A percentile compares a stretch with the other conserved stretches of the same genome.
These are phyloP conservation scores for Hanseniaspora uvarum DNA, from an alignment of 1,139 yeast genomes.

Conservation along the genomic window DNA sequence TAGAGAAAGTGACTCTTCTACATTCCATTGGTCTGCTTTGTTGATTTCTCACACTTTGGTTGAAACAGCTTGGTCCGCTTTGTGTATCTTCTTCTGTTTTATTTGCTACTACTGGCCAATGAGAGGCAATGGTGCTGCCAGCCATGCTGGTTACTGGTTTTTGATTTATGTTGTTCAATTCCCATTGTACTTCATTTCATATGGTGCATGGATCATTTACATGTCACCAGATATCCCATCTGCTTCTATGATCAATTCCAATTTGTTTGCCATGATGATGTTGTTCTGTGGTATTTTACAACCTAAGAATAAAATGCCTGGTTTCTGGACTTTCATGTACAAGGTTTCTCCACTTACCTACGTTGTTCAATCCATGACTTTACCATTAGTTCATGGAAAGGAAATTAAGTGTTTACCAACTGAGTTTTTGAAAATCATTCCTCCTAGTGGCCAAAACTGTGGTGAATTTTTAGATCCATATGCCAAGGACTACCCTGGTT, in stretches of 20 bases:
- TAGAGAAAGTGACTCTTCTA: conserved; percentile 51
- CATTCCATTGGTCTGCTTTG: conserved; percentile 49
- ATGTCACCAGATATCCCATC: conserved; percentile 42
- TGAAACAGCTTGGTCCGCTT: conserved; percentile 41
- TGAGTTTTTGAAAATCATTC: conserved; percentile 41
- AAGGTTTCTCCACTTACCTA: conserved; percentile 49
- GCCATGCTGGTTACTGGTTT: conserved; percentile 38
- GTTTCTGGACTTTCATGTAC: conserved; percentile 53
- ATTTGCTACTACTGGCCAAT: conserved; percentile 39
- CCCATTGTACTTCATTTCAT: conserved; percentile 39
- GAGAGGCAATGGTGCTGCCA: conserved; percentile 33
- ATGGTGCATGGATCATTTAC: conserved; percentile 43
- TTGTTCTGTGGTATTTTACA: conserved; percentile 54
- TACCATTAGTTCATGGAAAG: conserved; percentile 37
- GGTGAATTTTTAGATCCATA: conserved; percentile 36
- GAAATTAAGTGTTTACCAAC: conserved; percentile 37
- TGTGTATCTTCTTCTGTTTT: conserved; percentile 36
- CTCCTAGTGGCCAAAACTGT: conserved; percentile 44
- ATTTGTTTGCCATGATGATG: conserved; percentile 40
- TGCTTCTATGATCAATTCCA: conserved; percentile 40
- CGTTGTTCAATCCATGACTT: conserved; percentile 40
- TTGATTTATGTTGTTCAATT: conserved; percentile 37
- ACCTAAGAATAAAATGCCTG: conserved; percentile 40
- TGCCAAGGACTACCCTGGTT: conserved; percentile 37
- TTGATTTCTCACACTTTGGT: conserved; percentile 34